Percentiles rank a stretch among this genome's conserved stretches.
These are phyloP conservation scores for Psidium friedrichsthalianum DNA, from an alignment of 345 rosid genomes.

Conservation along the genomic window DNA sequence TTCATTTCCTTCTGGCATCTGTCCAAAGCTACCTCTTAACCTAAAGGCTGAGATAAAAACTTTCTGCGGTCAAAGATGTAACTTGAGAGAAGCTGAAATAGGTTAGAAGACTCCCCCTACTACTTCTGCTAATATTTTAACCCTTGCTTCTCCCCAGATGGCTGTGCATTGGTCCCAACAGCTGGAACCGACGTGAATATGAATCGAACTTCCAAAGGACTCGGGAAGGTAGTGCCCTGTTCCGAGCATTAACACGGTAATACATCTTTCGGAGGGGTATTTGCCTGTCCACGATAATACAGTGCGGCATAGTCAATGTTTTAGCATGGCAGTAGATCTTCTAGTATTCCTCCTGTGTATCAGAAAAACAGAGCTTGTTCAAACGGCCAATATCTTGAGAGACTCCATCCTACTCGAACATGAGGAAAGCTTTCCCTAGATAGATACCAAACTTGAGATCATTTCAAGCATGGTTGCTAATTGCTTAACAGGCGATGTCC, in stretches of 20 bases:
- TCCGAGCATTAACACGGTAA: neutral
- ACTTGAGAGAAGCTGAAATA: neutral
- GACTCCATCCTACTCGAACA: neutral
- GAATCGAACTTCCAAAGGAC: neutral
- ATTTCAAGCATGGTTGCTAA: neutral
- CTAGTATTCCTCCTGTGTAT: neutral
- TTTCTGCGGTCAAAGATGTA: neutral
- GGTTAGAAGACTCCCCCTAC: neutral
- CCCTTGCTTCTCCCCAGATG: neutral
- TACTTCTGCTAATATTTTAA: neutral
- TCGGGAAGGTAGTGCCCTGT: neutral
- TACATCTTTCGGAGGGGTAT: neutral
- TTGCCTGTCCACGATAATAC: neutral
- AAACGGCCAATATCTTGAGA: neutral
- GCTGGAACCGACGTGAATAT: neutral
- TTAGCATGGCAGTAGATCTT: neutral
- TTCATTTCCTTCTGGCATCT: neutral
- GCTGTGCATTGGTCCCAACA: neutral
- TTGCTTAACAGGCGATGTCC: neutral
- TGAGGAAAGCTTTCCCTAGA: neutral
- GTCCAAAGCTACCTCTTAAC: neutral
- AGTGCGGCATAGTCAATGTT: neutral
- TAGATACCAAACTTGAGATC: neutral
- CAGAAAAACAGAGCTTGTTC: neutral
- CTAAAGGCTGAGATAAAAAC: neutral